Evolutionary conservation across 2,329 filamentous ascomycete genomes (phyloP).

Genomic region (Phialophora expanda): DNA sequence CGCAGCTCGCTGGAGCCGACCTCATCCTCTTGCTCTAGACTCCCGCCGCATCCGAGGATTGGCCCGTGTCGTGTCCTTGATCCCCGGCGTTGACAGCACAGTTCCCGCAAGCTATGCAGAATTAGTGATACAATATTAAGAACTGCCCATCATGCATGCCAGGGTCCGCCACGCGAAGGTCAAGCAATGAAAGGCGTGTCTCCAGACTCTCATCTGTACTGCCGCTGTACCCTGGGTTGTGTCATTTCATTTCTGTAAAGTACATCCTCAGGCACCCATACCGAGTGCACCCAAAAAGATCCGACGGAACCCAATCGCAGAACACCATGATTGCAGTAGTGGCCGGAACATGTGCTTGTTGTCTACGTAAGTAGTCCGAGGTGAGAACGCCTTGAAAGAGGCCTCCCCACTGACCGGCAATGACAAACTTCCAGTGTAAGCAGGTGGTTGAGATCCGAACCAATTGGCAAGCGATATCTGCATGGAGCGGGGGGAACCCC

Average conservation of each 20-base stretch:
- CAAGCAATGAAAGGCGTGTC: background rate
- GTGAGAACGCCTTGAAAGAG: background rate
- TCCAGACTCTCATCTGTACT: background rate
- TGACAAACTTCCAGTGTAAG: conserved; percentile 4
- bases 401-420: too few relatives aligned
- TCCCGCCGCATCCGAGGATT: background rate
- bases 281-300: conserved; percentile 5
- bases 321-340: conserved; percentile 9
- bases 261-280: conserved; percentile 7
- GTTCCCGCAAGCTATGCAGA: background rate
- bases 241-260: background rate
- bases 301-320: conserved; percentile 4
- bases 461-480: conserved; percentile 5
- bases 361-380: conserved; percentile 14
- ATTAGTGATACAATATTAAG: background rate
- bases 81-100: background rate
- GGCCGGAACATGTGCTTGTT: conserved; percentile 6
- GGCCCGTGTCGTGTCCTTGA: background rate
- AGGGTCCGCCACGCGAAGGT: conserved; percentile 10
- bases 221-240: background rate
- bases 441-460: conserved; percentile 6
- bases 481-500: background rate
- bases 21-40: background rate
- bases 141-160: conserved; percentile 16
- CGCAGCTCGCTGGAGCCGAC: background rate